Evolutionary conservation across 768 basidiomycete species (phyloP), one percentile per base, ranked within the genome.

Genomic region (Rhodotorula babjevae): DNA sequence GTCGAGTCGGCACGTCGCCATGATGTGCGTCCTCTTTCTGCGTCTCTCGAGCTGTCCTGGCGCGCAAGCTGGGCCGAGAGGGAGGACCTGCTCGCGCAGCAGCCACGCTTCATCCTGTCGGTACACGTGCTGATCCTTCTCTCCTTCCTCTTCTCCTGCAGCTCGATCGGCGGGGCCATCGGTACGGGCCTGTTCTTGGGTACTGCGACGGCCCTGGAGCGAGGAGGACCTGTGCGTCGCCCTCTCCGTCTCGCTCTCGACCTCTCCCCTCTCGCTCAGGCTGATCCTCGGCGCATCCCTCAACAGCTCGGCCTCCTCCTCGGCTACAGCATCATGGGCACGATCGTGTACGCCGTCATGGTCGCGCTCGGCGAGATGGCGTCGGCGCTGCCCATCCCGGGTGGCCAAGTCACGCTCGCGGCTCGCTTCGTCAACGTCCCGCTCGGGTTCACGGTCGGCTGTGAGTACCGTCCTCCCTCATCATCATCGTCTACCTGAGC

Each of bases 211-310:
- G 80, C 86, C 21, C 78, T 86, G 19, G 65, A 76, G 33, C 79
- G 84, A 61, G 90, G 89, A 61, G 90, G 90, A 15, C 91, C 91
- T 3, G 80, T 89, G 7, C 27, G 60, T 29, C 12, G 5, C 44
- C 6, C 2, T 12, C 44, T 46, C 42, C 15, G 18, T 19, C 25
- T 14, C 40, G 10, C 40, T 29, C 25, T 16, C 42, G 6, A 25
- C 44, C 50, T 11, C 25, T 5, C 23, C 25, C 11, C 25, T 11
- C 40, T 27, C 25, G 23, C 8, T 25, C 58, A 42, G 11, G 27
- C 58, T 46, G 27, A 40, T 9, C 46, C n/a, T 25, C 58, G 42
- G n/a, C n/a, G n/a, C n/a, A 15, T 44, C 7, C 42, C 42, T 16
- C 11, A 5, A 10, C 42, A 61, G 61, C 64, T 65, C 55, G 91